Percentiles rank a stretch among this genome's conserved stretches.
Conservation (phyloP, 805 yeast genomes). For the Torulaspora gathmanii region DNA sequence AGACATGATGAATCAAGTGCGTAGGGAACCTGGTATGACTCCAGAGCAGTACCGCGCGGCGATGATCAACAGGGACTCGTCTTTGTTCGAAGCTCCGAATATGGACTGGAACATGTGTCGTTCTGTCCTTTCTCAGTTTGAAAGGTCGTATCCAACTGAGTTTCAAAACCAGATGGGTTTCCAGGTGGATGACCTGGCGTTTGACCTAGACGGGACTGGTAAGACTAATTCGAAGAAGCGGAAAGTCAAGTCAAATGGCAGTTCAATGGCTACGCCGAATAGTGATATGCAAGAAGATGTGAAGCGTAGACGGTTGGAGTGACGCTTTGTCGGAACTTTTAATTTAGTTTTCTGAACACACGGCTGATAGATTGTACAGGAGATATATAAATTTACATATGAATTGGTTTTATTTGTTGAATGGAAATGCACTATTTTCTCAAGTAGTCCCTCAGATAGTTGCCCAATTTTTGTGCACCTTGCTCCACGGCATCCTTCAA, state of each 20-base stretch:
- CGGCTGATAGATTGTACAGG: slow-evolving; percentile 9
- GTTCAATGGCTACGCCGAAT: slow-evolving; percentile 36
- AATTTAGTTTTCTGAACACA: neutral
- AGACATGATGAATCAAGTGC: slow-evolving; percentile 31
- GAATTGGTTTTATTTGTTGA: slow-evolving; percentile 2
- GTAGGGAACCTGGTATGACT: slow-evolving; percentile 25
- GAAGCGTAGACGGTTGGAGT: slow-evolving; percentile 35
- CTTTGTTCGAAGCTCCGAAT: slow-evolving; percentile 23
- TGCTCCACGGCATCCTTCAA: slow-evolving; percentile 88
- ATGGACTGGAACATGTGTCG: slow-evolving; percentile 34
- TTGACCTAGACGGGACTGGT: slow-evolving; percentile 36
- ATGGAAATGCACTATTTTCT: slow-evolving; percentile 34
- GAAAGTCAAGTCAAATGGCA: slow-evolving; percentile 32
- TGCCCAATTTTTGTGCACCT: slow-evolving; percentile 87
- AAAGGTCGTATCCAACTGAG: slow-evolving; percentile 33
- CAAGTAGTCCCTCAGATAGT: slow-evolving; percentile 80
- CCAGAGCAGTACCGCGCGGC: slow-evolving; percentile 26
- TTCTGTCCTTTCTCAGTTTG: slow-evolving; percentile 32
- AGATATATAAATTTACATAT: slow-evolving; percentile 5
- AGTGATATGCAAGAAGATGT: slow-evolving; percentile 31
- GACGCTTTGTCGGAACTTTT: slow-evolving; percentile 1
- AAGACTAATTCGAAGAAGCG: slow-evolving; percentile 28
- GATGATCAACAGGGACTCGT: slow-evolving; percentile 27
- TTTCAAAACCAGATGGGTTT: slow-evolving; percentile 29
- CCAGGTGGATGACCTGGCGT: slow-evolving; percentile 35